These are phyloP conservation scores for Arthrobotrys musiformis DNA, from an alignment of 2,329 filamentous ascomycete species.

Conservation along the genomic window DNA sequence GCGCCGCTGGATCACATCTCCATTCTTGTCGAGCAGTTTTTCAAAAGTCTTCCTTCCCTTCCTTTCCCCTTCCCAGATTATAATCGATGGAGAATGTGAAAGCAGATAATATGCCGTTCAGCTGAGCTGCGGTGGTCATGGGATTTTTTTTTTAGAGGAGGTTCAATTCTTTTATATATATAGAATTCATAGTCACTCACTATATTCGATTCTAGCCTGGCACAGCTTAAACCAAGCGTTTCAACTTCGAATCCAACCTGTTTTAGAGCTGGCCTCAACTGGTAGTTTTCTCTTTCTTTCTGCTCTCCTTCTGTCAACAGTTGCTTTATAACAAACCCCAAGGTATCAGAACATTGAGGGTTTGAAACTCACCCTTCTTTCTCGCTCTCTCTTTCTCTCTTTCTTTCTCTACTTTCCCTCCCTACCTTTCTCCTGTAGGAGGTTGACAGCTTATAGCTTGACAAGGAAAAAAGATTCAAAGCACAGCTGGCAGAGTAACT, in stretches of 20 bases:
- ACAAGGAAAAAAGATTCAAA: not conserved
- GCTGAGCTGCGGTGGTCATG: conserved; percentile 51
- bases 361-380: conserved; percentile 6
- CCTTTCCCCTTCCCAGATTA: not conserved
- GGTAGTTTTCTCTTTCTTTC: not conserved
- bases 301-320: conserved; percentile 10
- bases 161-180: conserved; percentile 53
- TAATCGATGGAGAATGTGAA: conserved; percentile 21
- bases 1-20: not conserved
- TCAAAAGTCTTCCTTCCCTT: not conserved
- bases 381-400: not conserved
- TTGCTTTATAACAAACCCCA: conserved; percentile 9
- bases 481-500: not conserved
- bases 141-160: conserved; percentile 41
- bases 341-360: conserved; percentile 29
- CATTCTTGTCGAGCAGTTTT: conserved; percentile 10
- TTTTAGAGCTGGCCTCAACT: conserved; percentile 46
- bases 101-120: conserved; percentile 30
- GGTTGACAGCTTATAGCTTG: not conserved
- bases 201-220: not conserved
- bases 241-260: conserved; percentile 23
- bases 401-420: not conserved
- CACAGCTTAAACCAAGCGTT: conserved; percentile 26
- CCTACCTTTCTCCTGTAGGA: not conserved
- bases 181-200: conserved; percentile 6